These are phyloP conservation scores for Raffaelea ambrosiae DNA, from an alignment of 2,329 filamentous ascomycete species.

Conservation along the genomic window DNA sequence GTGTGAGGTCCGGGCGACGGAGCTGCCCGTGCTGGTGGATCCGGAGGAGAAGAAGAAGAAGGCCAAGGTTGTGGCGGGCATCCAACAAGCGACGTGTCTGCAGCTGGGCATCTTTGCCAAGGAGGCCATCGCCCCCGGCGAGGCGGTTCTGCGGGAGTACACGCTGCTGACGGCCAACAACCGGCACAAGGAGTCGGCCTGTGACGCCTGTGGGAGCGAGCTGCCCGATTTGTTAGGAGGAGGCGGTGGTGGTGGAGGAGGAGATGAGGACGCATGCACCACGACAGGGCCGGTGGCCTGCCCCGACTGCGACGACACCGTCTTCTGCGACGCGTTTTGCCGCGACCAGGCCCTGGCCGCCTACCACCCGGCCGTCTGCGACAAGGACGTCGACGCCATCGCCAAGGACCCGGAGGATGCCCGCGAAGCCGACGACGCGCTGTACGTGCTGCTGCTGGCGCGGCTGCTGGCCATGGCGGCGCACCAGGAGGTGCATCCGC, in stretches of 20 bases:
- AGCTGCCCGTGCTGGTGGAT: conserved; percentile 62
- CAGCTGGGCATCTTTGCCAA: conserved; percentile 90
- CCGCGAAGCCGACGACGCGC: conserved; percentile 48
- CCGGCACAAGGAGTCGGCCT: conserved; percentile 74
- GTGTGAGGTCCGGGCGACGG: conserved; percentile 68
- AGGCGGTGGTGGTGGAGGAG: too few species aligned
- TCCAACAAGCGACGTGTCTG: conserved; percentile 43
- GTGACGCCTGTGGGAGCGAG: conserved; percentile 77
- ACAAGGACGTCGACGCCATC: conserved; percentile 57
- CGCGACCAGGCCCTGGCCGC: conserved; percentile 46
- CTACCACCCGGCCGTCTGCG: conserved; percentile 59
- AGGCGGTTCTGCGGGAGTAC: conserved; percentile 70
- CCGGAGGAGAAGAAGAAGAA: conserved; percentile 16
- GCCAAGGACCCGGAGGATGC: conserved; percentile 56
- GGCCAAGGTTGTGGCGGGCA: conserved; percentile 27
- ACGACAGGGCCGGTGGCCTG: conserved; percentile 46
- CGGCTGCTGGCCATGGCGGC: conserved; percentile 55
- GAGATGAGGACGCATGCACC: too few species aligned
- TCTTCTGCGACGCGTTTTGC: conserved; percentile 57
- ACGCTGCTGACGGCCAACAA: conserved; percentile 86
- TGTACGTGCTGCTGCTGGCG: conserved; percentile 55
- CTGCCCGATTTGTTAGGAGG: conserved; percentile 51
- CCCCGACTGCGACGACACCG: conserved; percentile 54
- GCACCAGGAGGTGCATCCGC: conserved; percentile 52
- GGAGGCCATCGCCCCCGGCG: conserved; percentile 67